Evolutionary conservation across 352 stramenopile genomes (phyloP), one percentile per base, ranked within the genome.

Genomic region (Phytophthora pinifolia): DNA sequence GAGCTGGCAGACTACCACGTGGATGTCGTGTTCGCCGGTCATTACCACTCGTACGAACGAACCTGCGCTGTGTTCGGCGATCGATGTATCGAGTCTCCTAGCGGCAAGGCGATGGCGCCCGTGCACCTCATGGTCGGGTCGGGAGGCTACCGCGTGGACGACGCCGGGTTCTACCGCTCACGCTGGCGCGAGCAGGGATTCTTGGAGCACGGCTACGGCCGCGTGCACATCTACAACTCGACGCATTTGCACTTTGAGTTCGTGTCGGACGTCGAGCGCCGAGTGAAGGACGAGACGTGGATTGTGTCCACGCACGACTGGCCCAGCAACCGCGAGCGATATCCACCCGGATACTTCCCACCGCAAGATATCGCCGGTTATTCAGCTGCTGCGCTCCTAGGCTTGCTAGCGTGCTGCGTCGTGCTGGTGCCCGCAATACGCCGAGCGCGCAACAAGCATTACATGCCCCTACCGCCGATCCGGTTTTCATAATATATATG

Each of bases 21-120:
- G 10, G 76, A 88, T 48, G 51, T 81, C 9, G 76, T 88, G 14
- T 86, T 85, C 34, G 51, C 73, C 9, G 75, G 75, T 38, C 78
- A 88, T 51, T 74, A 79, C 20, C 78, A 86, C 49, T 74, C 71
- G 42, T 88, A 88, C 48, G 78, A 86, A 41, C 75, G 75, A 42
- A 86, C 75, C 10, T 84, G 71, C 20, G 59, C 75, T 5, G 76
- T 88, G 25, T 83, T 80, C 51, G 64, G 76, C 17, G 62, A 76
- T 38, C 58, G 59, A n/a, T 81, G 72, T 34, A 64, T 64, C 22
- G 59, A 71, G 17, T 66, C 65, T 14, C 52, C 65, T 0, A 62
- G 51, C 8, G 67, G 59, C 12, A 70, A 76, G 42, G 74, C 65
- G 9, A 65, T 81, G 46, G 77, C 72, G 1, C 72, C 74, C 3